Conservation (phyloP, 164 flowering plant genomes). For the Akebia trifoliata region DNA sequence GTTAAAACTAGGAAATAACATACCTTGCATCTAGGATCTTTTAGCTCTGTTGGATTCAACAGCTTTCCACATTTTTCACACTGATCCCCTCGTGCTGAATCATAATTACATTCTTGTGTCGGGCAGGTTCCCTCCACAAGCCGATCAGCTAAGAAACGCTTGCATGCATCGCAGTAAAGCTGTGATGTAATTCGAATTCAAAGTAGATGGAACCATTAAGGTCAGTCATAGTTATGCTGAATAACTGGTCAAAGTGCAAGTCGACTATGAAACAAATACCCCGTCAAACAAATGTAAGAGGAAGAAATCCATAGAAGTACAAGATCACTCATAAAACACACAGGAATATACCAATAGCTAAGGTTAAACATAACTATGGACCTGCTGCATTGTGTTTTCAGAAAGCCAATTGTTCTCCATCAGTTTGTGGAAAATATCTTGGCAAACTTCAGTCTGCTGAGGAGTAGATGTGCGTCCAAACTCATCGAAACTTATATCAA, state of each 20-base stretch:
- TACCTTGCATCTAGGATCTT: conserved; percentile 90
- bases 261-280: background rate
- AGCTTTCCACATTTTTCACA: conserved; percentile 90
- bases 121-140: conserved; percentile 95
- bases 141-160: conserved; percentile 82
- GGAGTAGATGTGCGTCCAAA: conserved; percentile 94
- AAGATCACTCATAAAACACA: background rate
- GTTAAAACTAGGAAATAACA: background rate
- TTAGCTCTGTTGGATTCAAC: conserved; percentile 84
- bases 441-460: conserved; percentile 89
- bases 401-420: conserved; percentile 81
- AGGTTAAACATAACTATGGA: conserved; percentile 8
- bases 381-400: conserved; percentile 92
- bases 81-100: conserved; percentile 94
- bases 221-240: background rate
- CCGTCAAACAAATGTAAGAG: background rate
- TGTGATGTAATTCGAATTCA: conserved; percentile 24
- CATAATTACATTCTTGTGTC: conserved; percentile 59
- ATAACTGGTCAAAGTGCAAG: background rate
- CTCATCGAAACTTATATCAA: conserved; percentile 81
- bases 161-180: conserved; percentile 84
- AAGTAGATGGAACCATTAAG: conserved; percentile 3
- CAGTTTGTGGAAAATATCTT: conserved; percentile 71
- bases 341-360: background rate
- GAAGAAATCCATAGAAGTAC: background rate